phyloP scores from a whole-genome alignment of 1,284 basidiomycete genomes.

The Cutaneotrichosporon dermatis region DNA sequence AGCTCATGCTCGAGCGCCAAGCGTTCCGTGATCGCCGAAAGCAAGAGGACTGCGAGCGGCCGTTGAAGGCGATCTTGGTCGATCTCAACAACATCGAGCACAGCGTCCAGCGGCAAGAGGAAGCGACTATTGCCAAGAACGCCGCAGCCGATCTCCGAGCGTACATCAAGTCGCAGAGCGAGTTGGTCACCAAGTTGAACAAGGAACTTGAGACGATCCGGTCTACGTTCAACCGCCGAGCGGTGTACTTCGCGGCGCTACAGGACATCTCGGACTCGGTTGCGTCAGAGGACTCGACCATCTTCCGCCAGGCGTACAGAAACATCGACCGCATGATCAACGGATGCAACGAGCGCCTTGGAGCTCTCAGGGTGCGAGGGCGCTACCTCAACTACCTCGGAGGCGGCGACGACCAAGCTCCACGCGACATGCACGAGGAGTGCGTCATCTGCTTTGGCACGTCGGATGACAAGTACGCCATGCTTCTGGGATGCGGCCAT shows the following conservation, averaged over 20 bases:
- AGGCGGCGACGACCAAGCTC: constrained; percentile 20
- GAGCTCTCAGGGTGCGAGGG: constrained; percentile 28
- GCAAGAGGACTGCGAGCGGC: constrained; percentile 33
- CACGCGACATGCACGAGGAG: constrained; percentile 32
- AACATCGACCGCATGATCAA: constrained; percentile 28
- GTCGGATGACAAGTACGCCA: constrained; percentile 35
- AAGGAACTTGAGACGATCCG: constrained; percentile 46
- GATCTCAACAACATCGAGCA: constrained; percentile 28
- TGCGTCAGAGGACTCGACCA: constrained; percentile 21
- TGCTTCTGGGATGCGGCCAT: constrained; percentile 41
- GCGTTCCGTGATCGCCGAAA: constrained; percentile 35
- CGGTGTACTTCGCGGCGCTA: constrained; percentile 41
- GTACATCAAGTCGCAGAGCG: constrained; percentile 15
- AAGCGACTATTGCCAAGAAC: constrained; percentile 7
- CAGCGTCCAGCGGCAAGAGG: constrained; percentile 6
- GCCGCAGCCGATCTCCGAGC: not conserved
- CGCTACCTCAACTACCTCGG: constrained; percentile 36
- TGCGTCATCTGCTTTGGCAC: constrained; percentile 46
- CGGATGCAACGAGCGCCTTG: constrained; percentile 27
- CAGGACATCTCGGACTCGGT: constrained; percentile 48
- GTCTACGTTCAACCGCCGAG: constrained; percentile 40
- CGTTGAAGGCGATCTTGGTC: constrained; percentile 39
- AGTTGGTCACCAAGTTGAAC: constrained; percentile 32
- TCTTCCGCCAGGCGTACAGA: constrained; percentile 21
- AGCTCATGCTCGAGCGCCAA: constrained; percentile 33